phyloP scores from a whole-genome alignment of 768 basidiomycete genomes.

The Xerocomellus intermedius region DNA sequence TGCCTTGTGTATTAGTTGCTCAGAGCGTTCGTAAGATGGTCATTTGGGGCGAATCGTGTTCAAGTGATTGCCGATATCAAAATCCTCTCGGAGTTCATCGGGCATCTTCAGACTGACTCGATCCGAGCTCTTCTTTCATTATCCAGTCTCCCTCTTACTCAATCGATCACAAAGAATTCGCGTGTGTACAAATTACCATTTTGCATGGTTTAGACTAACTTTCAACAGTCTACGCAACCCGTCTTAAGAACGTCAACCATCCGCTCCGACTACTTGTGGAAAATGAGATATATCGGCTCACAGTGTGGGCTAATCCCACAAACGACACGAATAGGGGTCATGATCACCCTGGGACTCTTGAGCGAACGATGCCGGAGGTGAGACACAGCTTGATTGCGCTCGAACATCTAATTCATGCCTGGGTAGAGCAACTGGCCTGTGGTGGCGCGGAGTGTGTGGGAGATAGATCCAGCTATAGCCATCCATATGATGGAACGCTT shows the following conservation, averaged over 20 bases:
- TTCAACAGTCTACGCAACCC: slow-evolving; percentile 50
- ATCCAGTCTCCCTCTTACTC: slow-evolving; percentile 60
- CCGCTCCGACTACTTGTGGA: slow-evolving; percentile 85
- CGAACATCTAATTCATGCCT: slow-evolving; percentile 3
- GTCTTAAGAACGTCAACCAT: slow-evolving; percentile 65
- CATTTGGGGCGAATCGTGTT: slow-evolving; percentile 90
- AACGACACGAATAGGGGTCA: slow-evolving; percentile 69
- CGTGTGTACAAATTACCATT: slow-evolving; percentile 33
- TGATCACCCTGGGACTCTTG: slow-evolving; percentile 55
- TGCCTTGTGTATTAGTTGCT: not conserved
- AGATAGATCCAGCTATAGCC: slow-evolving; percentile 76
- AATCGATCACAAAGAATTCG: slow-evolving; percentile 40
- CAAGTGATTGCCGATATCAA: slow-evolving; percentile 89
- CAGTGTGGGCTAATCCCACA: slow-evolving; percentile 87
- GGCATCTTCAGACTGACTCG: slow-evolving; percentile 71
- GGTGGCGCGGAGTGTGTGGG: slow-evolving; percentile 77
- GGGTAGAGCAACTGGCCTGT: slow-evolving; percentile 60
- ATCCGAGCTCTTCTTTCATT: slow-evolving; percentile 56
- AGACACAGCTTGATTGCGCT: slow-evolving; percentile 10
- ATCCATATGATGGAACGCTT: slow-evolving; percentile 87
- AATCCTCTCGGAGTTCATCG: slow-evolving; percentile 79
- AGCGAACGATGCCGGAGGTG: slow-evolving; percentile 66
- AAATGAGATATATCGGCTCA: slow-evolving; percentile 83
- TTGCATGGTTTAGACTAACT: slow-evolving; percentile 4
- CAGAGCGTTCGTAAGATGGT: slow-evolving; percentile 63